Base-by-base conservation (phyloP, 2,329 filamentous ascomycete genomes). In the Talaromyces sp. region DNA sequence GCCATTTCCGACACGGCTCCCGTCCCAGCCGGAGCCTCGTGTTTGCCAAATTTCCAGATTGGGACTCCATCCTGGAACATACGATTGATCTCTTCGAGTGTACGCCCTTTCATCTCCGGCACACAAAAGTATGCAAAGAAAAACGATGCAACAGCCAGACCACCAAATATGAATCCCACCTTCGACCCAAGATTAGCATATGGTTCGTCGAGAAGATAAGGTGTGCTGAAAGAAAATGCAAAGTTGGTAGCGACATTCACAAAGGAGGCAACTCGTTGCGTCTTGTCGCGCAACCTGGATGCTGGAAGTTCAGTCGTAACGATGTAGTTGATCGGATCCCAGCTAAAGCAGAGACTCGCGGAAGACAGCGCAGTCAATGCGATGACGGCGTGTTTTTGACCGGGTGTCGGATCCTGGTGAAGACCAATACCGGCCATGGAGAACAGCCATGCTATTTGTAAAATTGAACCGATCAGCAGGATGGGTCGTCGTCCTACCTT, bases 391-490 rank as follows among this genome's bases (percentile, higher is more conserved):
- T 66, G 64, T 18, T 70, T 72, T 42, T 67, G 61, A 42, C 44
- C 23, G 9, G 65, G 21, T 7, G 64, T 58, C 0, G 65, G 67
- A 1, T 68, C 61, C 8, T 66, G 60, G 9, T 50, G 46, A 0
- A 71, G 71, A 14, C 76, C 76, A 9, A 78, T 67, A 1, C 70
- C 75, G 25, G 73, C 77, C 75, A 79, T 77, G 6, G 72, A 71
- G 18, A 77, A 68, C 1, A 77, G 66, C 4, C 67, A 67, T 5
- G 63, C 63, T 1, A 69, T 66, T 54, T 77, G 75, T 12, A 76
- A 44, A 11, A 63, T 50, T 0, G 69, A 69, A 2, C 73, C 71
- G 12, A 70, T 61, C 9, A 74, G 62, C 8, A 75, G 66, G 56
- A 71, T 57, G 37, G 62, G 52, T 52, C 65, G 48, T 44, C 60